phyloP scores from a whole-genome alignment of 805 yeast genomes.

The Barnettozyma populi region DNA sequence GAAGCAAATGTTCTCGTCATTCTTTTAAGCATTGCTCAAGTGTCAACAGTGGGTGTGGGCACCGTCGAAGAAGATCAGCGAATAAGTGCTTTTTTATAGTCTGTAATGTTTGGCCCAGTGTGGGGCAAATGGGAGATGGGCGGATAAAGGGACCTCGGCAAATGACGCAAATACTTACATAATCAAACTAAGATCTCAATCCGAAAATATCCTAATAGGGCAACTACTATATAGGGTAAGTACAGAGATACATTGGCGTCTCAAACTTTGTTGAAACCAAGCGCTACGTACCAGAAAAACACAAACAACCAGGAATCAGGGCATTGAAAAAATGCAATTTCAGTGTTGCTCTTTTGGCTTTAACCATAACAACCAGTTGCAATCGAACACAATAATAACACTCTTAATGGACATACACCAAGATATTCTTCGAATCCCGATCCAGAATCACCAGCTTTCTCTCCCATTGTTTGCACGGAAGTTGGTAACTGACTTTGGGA shows the following conservation, averaged over 20 bases:
- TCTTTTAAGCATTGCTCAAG: conserved; percentile 17
- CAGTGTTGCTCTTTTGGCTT: background rate
- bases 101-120: background rate
- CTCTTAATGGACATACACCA: background rate
- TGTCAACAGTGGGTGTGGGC: background rate
- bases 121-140: conserved; percentile 9
- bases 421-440: background rate
- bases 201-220: background rate
- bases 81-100: background rate
- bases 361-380: background rate
- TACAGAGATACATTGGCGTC: conserved; percentile 6
- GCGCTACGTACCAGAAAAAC: background rate
- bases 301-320: background rate
- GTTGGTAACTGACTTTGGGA: background rate
- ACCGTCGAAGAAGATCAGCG: no score
- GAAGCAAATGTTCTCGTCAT: conserved; percentile 25
- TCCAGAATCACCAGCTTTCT: background rate
- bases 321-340: background rate
- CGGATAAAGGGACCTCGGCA: conserved; percentile 8
- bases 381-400: background rate
- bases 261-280: background rate
- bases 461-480: background rate
- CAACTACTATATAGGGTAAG: background rate
- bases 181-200: no score
- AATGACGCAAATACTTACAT: conserved; percentile 1